Conservation (phyloP, 139 green algal genomes). For the Axilococcus clingmanii region DNA sequence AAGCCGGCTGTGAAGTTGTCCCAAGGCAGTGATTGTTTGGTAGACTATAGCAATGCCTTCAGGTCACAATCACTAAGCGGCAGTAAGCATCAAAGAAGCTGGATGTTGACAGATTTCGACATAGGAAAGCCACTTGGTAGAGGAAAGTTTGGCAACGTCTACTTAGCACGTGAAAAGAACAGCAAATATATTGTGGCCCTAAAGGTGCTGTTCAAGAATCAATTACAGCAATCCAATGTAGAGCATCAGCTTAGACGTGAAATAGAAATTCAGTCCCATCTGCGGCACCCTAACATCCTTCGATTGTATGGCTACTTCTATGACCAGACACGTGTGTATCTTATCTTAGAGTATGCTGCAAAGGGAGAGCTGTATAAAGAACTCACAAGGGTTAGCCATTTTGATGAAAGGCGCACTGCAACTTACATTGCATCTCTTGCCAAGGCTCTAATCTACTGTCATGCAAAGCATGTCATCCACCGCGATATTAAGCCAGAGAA, state of each 20-base stretch:
- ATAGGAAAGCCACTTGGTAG: slow-evolving; percentile 90
- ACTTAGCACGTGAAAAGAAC: slow-evolving; percentile 87
- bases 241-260: slow-evolving; percentile 97
- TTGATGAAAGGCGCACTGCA: slow-evolving; percentile 75
- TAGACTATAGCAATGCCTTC: no score
- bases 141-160: slow-evolving; percentile 99
- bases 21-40: no score
- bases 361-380: slow-evolving; percentile 95
- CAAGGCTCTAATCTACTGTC: slow-evolving; percentile 86
- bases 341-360: slow-evolving; percentile 97
- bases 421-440: slow-evolving; percentile 83
- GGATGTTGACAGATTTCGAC: slow-evolving; percentile 92
- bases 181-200: slow-evolving; percentile 91
- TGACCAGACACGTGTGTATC: slow-evolving; percentile 77
- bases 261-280: slow-evolving; percentile 98
- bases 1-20: no score
- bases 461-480: slow-evolving; percentile 98
- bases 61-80: no score
- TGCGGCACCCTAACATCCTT: slow-evolving; percentile 97
- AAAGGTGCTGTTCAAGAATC: slow-evolving; percentile 97
- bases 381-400: slow-evolving; percentile 66
- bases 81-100: slow-evolving; percentile 30
- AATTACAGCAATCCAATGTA: slow-evolving; percentile 88
- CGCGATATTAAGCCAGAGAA: slow-evolving; percentile 99
- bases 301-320: slow-evolving; percentile 96